phyloP scores from a whole-genome alignment of 208 protist species.

The Leishmania mexicana region DNA sequence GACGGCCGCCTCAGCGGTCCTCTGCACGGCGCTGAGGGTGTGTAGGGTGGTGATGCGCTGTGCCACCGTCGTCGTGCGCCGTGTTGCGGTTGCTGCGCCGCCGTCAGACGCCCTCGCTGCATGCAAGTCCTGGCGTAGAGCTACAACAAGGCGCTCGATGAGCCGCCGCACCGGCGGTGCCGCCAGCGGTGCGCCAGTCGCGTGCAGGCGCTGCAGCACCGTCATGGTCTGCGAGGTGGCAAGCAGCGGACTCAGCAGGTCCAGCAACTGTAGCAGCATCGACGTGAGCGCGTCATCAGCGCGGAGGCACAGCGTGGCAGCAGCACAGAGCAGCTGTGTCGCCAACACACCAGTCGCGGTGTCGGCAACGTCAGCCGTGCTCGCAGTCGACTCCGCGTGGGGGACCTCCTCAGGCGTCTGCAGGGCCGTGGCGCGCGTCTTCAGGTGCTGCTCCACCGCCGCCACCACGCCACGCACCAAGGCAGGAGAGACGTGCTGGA shows the following conservation, averaged over 20 bases:
- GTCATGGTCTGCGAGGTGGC: conserved; percentile 30
- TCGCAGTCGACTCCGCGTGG: background rate
- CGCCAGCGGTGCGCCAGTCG: conserved; percentile 25
- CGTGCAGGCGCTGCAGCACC: conserved; percentile 36
- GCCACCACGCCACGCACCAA: conserved; percentile 43
- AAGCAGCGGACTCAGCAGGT: conserved; percentile 33
- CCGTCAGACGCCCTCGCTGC: background rate
- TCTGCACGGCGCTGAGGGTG: conserved; percentile 21
- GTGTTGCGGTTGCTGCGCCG: background rate
- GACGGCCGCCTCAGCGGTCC: conserved; percentile 13
- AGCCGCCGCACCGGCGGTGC: conserved; percentile 23
- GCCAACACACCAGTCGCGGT: conserved; percentile 30
- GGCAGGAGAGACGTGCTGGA: conserved; percentile 62
- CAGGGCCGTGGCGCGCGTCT: background rate
- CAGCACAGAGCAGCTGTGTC: conserved; percentile 46
- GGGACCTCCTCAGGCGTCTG: background rate
- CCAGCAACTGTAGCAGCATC: conserved; percentile 44
- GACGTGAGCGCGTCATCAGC: conserved; percentile 44
- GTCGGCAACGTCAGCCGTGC: background rate
- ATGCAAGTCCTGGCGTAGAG: conserved; percentile 7
- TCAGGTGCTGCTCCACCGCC: conserved; percentile 14
- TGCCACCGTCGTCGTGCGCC: background rate
- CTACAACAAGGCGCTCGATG: conserved; percentile 28
- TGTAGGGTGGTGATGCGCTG: conserved; percentile 26
- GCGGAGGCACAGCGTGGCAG: conserved; percentile 49